phyloP scores from a whole-genome alignment of 1,139 yeast species.

The Blastobotrys arbuscula region DNA sequence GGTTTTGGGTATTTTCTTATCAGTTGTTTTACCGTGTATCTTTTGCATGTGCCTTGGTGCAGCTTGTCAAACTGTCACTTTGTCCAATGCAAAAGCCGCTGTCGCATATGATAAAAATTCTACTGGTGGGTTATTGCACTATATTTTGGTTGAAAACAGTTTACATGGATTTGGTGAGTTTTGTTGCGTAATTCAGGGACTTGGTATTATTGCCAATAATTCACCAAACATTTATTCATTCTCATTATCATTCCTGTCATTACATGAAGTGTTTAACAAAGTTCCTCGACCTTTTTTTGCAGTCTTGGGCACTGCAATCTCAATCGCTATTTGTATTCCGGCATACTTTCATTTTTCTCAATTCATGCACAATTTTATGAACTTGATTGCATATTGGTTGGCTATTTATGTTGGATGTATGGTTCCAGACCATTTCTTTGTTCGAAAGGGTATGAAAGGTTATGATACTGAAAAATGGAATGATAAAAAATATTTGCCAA shows the following conservation, averaged over 20 bases:
- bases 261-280: slow-evolving; percentile 64
- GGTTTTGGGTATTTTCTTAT: slow-evolving; percentile 57
- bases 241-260: slow-evolving; percentile 77
- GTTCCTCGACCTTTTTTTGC: slow-evolving; percentile 86
- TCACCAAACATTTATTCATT: slow-evolving; percentile 90
- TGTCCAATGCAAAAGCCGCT: slow-evolving; percentile 42
- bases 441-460: slow-evolving; percentile 48
- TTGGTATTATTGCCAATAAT: slow-evolving; percentile 84
- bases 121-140: slow-evolving; percentile 79
- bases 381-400: slow-evolving; percentile 83
- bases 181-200: slow-evolving; percentile 74
- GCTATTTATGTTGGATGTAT: slow-evolving; percentile 75
- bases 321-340: slow-evolving; percentile 83
- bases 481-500: slow-evolving; percentile 53
- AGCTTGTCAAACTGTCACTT: slow-evolving; percentile 67
- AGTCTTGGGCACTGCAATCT: slow-evolving; percentile 62
- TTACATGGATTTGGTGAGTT: slow-evolving; percentile 86
- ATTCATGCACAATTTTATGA: slow-evolving; percentile 83
- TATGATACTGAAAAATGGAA: slow-evolving; percentile 62
- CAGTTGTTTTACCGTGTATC: slow-evolving; percentile 61
- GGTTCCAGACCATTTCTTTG: slow-evolving; percentile 73
- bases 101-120: slow-evolving; percentile 48
- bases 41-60: slow-evolving; percentile 82
- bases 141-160: slow-evolving; percentile 68
- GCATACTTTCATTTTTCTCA: slow-evolving; percentile 67